Percentiles rank a stretch among this genome's conserved stretches.
phyloP scores from a whole-genome alignment of 306 rosid genomes.

The Vigna angularis region DNA sequence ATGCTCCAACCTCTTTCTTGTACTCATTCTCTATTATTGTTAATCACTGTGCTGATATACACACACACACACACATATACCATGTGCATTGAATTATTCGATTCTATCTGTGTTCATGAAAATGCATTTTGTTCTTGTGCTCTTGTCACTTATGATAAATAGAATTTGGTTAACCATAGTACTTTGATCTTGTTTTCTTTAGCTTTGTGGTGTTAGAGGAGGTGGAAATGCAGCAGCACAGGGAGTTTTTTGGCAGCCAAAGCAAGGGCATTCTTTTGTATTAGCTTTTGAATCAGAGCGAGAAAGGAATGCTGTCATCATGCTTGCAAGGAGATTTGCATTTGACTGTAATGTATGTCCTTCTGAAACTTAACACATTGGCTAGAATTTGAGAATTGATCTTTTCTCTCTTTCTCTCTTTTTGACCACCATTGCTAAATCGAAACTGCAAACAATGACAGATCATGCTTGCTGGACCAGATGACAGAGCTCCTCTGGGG shows the following conservation, averaged over 20 bases:
- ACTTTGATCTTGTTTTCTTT: constrained; percentile 34
- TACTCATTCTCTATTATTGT: neutral
- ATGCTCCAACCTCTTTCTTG: neutral
- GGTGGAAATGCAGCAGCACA: constrained; percentile 97
- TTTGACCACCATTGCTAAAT: constrained; percentile 30
- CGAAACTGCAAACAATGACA: constrained; percentile 48
- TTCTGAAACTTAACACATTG: constrained; percentile 19
- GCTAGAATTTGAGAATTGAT: neutral
- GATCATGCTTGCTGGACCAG: constrained; percentile 96
- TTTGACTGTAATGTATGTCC: constrained; percentile 90
- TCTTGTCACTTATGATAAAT: constrained; percentile 16
- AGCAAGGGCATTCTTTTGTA: constrained; percentile 77
- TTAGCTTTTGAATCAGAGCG: constrained; percentile 94
- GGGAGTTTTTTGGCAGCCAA: constrained; percentile 95
- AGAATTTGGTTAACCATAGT: constrained; percentile 21
- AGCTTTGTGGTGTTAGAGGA: constrained; percentile 98
- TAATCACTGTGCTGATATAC: neutral
- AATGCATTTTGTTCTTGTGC: neutral
- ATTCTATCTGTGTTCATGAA: neutral
- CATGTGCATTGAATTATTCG: neutral
- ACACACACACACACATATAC: neutral
- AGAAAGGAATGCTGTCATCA: constrained; percentile 92
- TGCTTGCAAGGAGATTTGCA: constrained; percentile 98
- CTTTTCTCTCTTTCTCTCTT: neutral
- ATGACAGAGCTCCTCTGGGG: constrained; percentile 80